Evolutionary conservation across 257 asterid genomes (phyloP).

Genomic region (Penstemon davidsonii): DNA sequence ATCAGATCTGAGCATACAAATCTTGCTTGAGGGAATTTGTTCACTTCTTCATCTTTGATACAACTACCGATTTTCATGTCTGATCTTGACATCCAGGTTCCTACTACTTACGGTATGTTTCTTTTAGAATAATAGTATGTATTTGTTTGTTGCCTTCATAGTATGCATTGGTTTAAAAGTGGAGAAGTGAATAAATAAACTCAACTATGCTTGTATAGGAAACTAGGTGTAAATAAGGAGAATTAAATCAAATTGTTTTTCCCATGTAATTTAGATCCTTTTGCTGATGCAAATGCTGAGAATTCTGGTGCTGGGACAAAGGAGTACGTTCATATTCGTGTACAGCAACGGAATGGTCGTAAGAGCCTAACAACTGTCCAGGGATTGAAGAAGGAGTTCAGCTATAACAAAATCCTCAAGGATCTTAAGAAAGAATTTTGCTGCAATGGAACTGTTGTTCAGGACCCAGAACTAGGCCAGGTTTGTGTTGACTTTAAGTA

Average conservation of each 20-base stretch:
- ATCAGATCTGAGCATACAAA: conserved; percentile 27
- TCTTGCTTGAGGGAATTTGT: conserved; percentile 22
- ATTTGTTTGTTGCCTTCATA: too few species aligned
- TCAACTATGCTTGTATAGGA: too few species aligned
- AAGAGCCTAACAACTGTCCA: conserved; percentile 76
- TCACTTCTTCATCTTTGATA: conserved; percentile 12
- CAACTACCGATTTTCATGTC: conserved; percentile 56
- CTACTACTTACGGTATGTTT: conserved; percentile 52
- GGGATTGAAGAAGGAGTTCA: conserved; percentile 67
- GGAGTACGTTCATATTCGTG: conserved; percentile 66
- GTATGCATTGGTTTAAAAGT: too few species aligned
- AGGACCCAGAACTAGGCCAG: conserved; percentile 91
- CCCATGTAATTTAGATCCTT: conserved; percentile 44
- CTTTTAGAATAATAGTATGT: background rate
- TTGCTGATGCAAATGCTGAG: conserved; percentile 80
- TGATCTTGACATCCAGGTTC: conserved; percentile 57
- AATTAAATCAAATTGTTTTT: too few species aligned
- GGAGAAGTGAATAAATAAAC: too few species aligned
- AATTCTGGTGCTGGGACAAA: conserved; percentile 70
- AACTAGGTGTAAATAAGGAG: too few species aligned
- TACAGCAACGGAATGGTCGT: conserved; percentile 71
- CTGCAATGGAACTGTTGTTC: conserved; percentile 94
- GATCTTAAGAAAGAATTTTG: conserved; percentile 89
- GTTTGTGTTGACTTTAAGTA: conserved; percentile 28
- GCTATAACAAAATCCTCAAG: conserved; percentile 67